Evolutionary conservation across 2,329 filamentous ascomycete species (phyloP), one percentile per base, ranked within the genome.

Genomic region (Aspergillus arachidicola): DNA sequence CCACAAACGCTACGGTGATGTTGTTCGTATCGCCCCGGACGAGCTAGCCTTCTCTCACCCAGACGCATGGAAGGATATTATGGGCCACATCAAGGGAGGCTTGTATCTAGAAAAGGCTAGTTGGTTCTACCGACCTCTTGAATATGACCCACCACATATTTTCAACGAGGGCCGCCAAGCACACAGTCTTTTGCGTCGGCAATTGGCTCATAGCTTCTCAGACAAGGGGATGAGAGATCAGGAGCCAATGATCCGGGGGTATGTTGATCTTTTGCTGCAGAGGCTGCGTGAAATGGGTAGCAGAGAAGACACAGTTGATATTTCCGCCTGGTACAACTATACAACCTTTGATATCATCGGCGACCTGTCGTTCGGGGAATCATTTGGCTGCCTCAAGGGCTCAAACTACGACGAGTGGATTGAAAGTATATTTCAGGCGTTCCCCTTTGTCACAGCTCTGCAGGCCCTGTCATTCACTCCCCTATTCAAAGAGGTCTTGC

Each of bases 121-220:
- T 3, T 48, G 54, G 43, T 55, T 61, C 32, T 61, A 57, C 32
- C 16, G 28, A 6, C 53, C 59, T 11, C 11, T 55, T 14, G 53
- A 46, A 26, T 28, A 45, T 5, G 53, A 57, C 4, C 21, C 10
- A 21, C 26, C 43, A 11, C 23, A 41, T 14, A 48, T 61, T 34
- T 32, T 61, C 19, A 55, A 57, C n/a, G 43, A 43, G 21, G 34
- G 45, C 19, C 38, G 43, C n/a, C 43, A 36, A 3, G 66, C 63
- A 10, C 76, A 78, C 58, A 56, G 63, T 12, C 65, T 70, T 4
- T 61, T 71, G 28, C 74, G 79, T 23, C 68, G 73, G 0, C 63
- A 76, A 1, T 60, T 83, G 9, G 69, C 75, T 0, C 75, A 78
- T 60, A 79, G 76, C 0, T 83, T 83, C 64, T 81, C 80, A 0